These are phyloP conservation scores for Phytophthora pinifolia DNA, from an alignment of 352 stramenopile species.

Conservation along the genomic window DNA sequence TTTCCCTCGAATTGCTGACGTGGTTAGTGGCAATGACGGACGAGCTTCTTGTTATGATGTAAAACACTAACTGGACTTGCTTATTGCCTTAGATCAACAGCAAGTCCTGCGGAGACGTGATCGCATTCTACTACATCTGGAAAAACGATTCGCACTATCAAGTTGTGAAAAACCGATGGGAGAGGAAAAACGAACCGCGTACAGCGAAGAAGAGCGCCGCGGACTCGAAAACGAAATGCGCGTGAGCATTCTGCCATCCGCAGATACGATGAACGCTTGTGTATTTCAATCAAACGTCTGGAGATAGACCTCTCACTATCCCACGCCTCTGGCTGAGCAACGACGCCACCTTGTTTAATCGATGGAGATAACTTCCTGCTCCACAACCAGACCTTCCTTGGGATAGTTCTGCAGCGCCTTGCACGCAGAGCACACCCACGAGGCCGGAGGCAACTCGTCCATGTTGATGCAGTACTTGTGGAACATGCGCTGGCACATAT, in stretches of 20 bases:
- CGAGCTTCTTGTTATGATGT: neutral
- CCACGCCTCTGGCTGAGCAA: conserved; percentile 8
- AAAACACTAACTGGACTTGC: too few relatives aligned
- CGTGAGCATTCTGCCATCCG: conserved; percentile 13
- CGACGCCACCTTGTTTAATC: conserved; percentile 35
- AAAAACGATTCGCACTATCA: conserved; percentile 87
- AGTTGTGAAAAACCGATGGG: conserved; percentile 78
- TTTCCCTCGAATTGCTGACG: conserved; percentile 67
- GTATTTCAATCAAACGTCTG: conserved; percentile 30
- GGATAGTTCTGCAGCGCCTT: conserved; percentile 68
- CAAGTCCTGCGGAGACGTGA: conserved; percentile 72
- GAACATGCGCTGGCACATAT: conserved; percentile 85
- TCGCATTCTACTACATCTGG: conserved; percentile 89
- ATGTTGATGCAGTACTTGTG: conserved; percentile 85
- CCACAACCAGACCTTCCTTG: conserved; percentile 49
- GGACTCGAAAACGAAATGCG: conserved; percentile 22
- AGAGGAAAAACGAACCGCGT: conserved; percentile 43
- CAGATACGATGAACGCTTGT: conserved; percentile 21
- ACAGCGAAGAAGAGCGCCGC: conserved; percentile 25
- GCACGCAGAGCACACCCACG: conserved; percentile 77
- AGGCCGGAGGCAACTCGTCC: conserved; percentile 70
- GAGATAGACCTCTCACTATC: conserved; percentile 11
- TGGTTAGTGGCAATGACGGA: conserved; percentile 38
- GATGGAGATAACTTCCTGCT: conserved; percentile 70
- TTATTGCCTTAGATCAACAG: conserved; percentile 50